phyloP scores from a whole-genome alignment of 306 rosid species.

The Prunus davidiana region DNA sequence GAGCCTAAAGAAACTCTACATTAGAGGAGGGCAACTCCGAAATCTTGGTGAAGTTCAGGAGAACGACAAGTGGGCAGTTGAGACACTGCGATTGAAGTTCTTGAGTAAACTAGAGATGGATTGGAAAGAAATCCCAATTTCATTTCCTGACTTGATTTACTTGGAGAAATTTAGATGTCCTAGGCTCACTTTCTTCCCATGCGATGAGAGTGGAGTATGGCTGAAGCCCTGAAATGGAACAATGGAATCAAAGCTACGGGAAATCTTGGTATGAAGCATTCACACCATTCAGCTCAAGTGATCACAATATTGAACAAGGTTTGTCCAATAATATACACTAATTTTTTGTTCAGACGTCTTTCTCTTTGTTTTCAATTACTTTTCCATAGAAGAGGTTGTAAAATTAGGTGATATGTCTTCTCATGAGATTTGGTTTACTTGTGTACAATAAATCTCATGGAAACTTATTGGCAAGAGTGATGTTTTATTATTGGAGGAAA shows the following conservation, averaged over 20 bases:
- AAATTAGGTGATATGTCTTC: too few species aligned
- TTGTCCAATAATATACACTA: too few species aligned
- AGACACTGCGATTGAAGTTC: constrained; percentile 7
- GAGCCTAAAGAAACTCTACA: constrained; percentile 4
- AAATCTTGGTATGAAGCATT: neutral
- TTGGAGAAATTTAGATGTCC: constrained; percentile 24
- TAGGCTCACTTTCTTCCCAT: constrained; percentile 11
- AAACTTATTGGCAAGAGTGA: too few species aligned
- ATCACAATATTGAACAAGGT: too few species aligned
- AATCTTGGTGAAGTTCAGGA: neutral
- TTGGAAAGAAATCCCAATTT: neutral
- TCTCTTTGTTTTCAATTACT: too few species aligned
- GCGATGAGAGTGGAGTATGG: constrained; percentile 11
- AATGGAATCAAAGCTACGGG: neutral
- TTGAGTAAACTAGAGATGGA: constrained; percentile 7
- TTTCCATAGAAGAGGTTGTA: too few species aligned
- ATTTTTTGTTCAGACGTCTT: too few species aligned
- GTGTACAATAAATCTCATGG: too few species aligned
- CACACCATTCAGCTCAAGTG: neutral
- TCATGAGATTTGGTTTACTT: too few species aligned
- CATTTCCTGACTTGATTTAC: neutral
- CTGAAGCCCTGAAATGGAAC: neutral
- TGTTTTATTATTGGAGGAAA: too few species aligned
- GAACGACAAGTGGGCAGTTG: neutral
- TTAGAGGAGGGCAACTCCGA: constrained; percentile 14